Conservation (phyloP, 139 green algal species). For the Protoeuglena noctilucae region DNA sequence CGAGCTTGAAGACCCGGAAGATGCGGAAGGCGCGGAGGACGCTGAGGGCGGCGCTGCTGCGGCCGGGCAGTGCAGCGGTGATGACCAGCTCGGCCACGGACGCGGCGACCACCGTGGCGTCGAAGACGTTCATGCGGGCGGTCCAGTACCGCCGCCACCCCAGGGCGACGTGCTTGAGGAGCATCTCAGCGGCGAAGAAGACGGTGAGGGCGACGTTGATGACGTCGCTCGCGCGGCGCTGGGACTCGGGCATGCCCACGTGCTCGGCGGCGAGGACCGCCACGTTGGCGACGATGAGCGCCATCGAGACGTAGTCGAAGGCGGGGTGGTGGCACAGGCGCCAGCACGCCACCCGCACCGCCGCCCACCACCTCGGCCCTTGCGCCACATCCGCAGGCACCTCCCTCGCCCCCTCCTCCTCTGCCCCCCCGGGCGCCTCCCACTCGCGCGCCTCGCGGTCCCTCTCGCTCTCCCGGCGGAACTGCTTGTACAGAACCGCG, state of each 20-base stretch:
- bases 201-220: constrained; percentile 34
- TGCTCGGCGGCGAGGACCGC: constrained; percentile 30
- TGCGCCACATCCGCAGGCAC: too few species aligned
- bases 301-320: constrained; percentile 23
- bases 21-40: constrained; percentile 48
- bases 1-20: constrained; percentile 50
- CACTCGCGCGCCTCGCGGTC: constrained; percentile 3
- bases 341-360: not conserved
- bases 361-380: not conserved
- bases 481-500: constrained; percentile 33
- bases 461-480: constrained; percentile 5
- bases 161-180: constrained; percentile 41
- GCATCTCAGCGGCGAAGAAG: constrained; percentile 37
- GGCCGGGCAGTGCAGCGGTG: too few species aligned
- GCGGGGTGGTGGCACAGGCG: too few species aligned
- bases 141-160: constrained; percentile 27
- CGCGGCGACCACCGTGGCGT: constrained; percentile 17
- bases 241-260: constrained; percentile 15
- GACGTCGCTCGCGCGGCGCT: constrained; percentile 1
- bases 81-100: constrained; percentile 10
- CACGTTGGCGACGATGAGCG: constrained; percentile 33
- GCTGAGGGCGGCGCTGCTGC: constrained; percentile 20
- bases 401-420: not conserved
- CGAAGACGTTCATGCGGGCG: constrained; percentile 44
- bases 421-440: too few species aligned